Evolutionary conservation across 768 basidiomycete genomes (phyloP), one percentile per base, ranked within the genome.

Genomic region (Ephemerocybe angulata): DNA sequence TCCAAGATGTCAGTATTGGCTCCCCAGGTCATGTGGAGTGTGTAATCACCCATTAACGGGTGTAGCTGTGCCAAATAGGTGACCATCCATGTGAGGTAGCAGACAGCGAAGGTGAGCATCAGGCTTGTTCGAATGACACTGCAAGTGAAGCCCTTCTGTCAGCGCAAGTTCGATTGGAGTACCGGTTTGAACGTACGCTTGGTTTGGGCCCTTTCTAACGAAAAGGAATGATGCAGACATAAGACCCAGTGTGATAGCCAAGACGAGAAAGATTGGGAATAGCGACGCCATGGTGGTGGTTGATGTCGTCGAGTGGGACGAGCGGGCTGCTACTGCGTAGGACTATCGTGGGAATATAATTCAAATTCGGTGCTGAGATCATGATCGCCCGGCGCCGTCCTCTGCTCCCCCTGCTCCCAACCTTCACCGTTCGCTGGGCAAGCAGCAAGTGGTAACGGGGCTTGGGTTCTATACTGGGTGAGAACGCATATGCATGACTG

Each of bases 31-130:
- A 27, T n/a, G n/a, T n/a, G 15, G 4, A 3, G 11, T 50, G 3
- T 43, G 28, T n/a, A 72, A 84, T 58, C 60, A 95, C 95, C 73
- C 65, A 96, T 85, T 49, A 98, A 79, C 33, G 95, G 95, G 66
- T 98, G 86, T 49, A 97, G 70, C 66, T 98, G 95, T 1, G 94
- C 93, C 67, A 97, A 79, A 72, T 96, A 98, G n/a, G 95, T 94
- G 65, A 96, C 84, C 74, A 88, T 88, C 95, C 95, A 98, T 85
- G 98, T 87, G 63, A 98, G 82, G 75, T 94, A 98, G 72, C 91
- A 95, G 53, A 82, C 87, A 3, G 83, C 75, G 17, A 98, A 70
- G 2, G 90, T 81, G 58, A 98, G 81, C 74, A 92, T 77, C 46
- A 93, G 66, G 58, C 80, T 81, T 1, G 93, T 88, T 61, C 95